Conservation (phyloP, 306 rosid genomes). For the Betula pendula region DNA sequence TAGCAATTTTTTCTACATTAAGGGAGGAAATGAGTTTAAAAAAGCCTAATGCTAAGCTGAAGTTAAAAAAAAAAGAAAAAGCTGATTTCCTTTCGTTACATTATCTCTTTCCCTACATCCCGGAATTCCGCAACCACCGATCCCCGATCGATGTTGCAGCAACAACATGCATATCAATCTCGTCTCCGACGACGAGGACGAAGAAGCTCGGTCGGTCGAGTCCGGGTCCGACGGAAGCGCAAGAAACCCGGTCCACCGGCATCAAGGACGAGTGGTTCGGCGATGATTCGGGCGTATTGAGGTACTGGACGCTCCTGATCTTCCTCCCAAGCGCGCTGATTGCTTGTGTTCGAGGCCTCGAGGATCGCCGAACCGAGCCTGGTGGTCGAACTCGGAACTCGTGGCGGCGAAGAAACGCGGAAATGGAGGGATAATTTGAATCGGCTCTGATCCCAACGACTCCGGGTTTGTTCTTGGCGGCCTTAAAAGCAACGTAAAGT, state of each 20-base stretch:
- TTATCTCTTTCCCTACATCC: not conserved
- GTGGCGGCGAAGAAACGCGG: constrained; percentile 10
- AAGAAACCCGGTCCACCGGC: constrained; percentile 55
- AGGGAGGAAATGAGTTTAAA: too few relatives aligned
- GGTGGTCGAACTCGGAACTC: constrained; percentile 17
- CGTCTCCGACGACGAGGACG: constrained; percentile 78
- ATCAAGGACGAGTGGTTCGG: constrained; percentile 34
- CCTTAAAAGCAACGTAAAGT: constrained; percentile 83
- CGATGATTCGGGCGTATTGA: constrained; percentile 48
- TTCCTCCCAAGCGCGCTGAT: constrained; percentile 50
- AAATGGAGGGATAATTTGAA: constrained; percentile 62
- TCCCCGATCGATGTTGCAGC: constrained; percentile 48
- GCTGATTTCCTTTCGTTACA: not conserved
- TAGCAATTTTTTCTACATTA: too few relatives aligned
- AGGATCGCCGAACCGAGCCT: constrained; percentile 39
- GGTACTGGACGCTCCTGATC: constrained; percentile 68
- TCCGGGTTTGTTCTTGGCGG: constrained; percentile 66
- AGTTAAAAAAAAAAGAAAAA: not conserved
- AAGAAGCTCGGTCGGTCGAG: constrained; percentile 79
- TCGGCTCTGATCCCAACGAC: constrained; percentile 76
- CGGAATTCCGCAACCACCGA: not conserved
- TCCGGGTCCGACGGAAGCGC: constrained; percentile 73
- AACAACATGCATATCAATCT: constrained; percentile 57
- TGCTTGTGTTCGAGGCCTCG: constrained; percentile 63
- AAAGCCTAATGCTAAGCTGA: too few relatives aligned